Evolutionary conservation across 2,329 filamentous ascomycete genomes (phyloP).

Genomic region (Phialocephala subalpina): DNA sequence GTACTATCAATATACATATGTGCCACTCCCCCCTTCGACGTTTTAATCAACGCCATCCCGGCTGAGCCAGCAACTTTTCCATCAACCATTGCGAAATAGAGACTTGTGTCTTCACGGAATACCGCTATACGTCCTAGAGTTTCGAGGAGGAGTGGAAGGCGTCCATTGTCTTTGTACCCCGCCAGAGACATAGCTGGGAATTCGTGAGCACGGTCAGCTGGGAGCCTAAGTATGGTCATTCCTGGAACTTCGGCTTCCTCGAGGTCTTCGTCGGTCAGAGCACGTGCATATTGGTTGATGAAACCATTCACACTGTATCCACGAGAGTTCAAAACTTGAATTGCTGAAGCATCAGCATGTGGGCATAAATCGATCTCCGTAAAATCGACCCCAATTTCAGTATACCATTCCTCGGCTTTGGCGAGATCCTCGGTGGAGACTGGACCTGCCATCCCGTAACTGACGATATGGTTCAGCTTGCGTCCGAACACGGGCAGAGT

Average conservation of each 20-base stretch:
- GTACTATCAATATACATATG: conserved; percentile 21
- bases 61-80: conserved; percentile 20
- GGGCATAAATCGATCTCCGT: conserved; percentile 11
- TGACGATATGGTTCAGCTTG: conserved; percentile 15
- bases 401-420: conserved; percentile 5
- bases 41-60: conserved; percentile 14
- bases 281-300: conserved; percentile 10
- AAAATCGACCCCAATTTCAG: conserved; percentile 4
- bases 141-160: conserved; percentile 6
- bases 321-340: conserved; percentile 12
- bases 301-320: conserved; percentile 12
- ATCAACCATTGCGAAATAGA: conserved; percentile 15
- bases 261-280: conserved; percentile 12
- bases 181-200: conserved; percentile 6
- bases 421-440: conserved; percentile 4
- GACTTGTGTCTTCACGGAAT: conserved; percentile 12
- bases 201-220: neutral
- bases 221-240: neutral
- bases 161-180: conserved; percentile 11
- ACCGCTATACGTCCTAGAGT: conserved; percentile 8
- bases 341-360: conserved; percentile 4
- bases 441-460: conserved; percentile 1
- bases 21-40: conserved; percentile 13
- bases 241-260: neutral
- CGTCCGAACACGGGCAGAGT: neutral